phyloP scores from a whole-genome alignment of 371 early-diverging fungal species.

The Zancudomyces culisetae region DNA sequence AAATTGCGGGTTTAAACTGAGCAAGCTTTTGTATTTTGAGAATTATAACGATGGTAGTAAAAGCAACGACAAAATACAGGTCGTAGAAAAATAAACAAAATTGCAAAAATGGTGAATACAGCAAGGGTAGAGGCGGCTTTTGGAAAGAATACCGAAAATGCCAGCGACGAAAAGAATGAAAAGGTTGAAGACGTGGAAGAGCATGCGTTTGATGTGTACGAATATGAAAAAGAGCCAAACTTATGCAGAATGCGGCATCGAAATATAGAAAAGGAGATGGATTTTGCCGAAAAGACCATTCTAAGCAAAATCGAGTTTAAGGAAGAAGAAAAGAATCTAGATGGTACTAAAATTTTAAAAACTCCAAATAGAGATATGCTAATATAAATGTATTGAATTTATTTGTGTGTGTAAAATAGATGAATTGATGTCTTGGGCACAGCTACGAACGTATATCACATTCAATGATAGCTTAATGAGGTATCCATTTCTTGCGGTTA shows the following conservation, averaged over 20 bases:
- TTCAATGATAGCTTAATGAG: background rate
- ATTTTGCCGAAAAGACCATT: background rate
- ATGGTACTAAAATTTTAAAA: no score
- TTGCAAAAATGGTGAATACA: background rate
- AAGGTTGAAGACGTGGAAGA: background rate
- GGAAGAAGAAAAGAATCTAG: background rate
- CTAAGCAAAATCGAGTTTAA: background rate
- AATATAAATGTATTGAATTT: no score
- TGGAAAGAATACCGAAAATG: background rate
- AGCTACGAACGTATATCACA: background rate
- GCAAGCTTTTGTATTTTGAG: no score
- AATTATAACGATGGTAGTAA: no score
- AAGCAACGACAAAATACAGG: no score
- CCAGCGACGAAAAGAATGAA: background rate
- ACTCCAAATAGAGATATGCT: no score
- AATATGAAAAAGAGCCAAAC: background rate
- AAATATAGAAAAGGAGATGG: background rate
- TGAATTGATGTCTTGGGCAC: background rate
- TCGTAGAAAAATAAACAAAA: no score
- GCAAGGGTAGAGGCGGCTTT: background rate
- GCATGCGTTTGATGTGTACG: background rate
- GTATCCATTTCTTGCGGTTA: background rate
- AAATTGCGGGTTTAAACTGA: no score
- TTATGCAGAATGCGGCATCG: background rate
- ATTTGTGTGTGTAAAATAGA: no score